Evolutionary conservation across 2,329 filamentous ascomycete species (phyloP).

Genomic region (Phyllosticta citriasiana): DNA sequence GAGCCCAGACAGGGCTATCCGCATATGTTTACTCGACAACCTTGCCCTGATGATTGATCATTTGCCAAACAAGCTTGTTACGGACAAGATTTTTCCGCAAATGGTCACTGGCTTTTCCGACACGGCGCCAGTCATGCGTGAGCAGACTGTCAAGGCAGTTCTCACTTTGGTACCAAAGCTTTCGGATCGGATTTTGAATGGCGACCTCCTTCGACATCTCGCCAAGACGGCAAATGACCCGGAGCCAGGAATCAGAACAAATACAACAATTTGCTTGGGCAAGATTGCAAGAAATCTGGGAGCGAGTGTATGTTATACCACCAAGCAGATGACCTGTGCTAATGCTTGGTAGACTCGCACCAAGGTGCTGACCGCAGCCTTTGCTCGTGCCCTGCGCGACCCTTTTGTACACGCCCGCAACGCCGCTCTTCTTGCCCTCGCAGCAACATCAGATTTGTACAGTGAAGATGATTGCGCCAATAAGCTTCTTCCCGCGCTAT

Average conservation of each 20-base stretch:
- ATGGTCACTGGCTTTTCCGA: constrained; percentile 96
- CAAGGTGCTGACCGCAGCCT: constrained; percentile 89
- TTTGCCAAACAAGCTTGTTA: constrained; percentile 77
- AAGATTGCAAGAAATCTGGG: constrained; percentile 91
- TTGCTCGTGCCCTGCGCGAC: constrained; percentile 78
- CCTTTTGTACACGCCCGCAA: constrained; percentile 92
- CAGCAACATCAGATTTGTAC: constrained; percentile 78
- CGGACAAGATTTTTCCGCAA: constrained; percentile 93
- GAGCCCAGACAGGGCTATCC: constrained; percentile 83
- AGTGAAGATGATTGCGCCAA: constrained; percentile 79
- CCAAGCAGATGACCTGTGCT: not conserved
- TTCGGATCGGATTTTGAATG: constrained; percentile 86
- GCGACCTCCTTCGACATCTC: constrained; percentile 79
- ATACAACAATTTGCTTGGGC: constrained; percentile 93
- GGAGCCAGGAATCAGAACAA: constrained; percentile 92
- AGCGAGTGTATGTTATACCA: constrained; percentile 35
- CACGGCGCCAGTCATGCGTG: constrained; percentile 77
- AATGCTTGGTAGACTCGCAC: constrained; percentile 51
- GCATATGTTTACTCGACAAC: constrained; percentile 83
- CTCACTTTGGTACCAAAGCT: constrained; percentile 79
- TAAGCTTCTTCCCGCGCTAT: constrained; percentile 74
- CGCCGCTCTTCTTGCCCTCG: constrained; percentile 75
- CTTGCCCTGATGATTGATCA: constrained; percentile 86
- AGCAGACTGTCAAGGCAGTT: constrained; percentile 93
- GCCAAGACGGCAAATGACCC: constrained; percentile 97